Evolutionary conservation across 1,139 yeast genomes (phyloP).

Genomic region (Hyphopichia wangnamkhiaoensis): DNA sequence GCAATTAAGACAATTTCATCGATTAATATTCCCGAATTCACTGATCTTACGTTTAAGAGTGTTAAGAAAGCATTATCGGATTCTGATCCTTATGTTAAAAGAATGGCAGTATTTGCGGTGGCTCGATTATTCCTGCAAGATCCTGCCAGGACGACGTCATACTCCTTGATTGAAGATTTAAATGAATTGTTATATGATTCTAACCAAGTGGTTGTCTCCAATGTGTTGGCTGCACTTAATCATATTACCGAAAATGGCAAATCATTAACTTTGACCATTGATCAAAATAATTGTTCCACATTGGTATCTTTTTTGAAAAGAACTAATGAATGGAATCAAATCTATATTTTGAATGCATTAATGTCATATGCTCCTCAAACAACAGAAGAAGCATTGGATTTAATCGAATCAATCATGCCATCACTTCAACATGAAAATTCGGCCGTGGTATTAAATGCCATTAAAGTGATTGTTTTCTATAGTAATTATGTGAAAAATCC

Average conservation of each 20-base stretch:
- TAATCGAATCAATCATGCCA: slow-evolving; percentile 72
- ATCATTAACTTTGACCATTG: slow-evolving; percentile 54
- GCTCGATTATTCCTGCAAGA: slow-evolving; percentile 68
- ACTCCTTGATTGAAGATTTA: slow-evolving; percentile 52
- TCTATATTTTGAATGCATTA: slow-evolving; percentile 66
- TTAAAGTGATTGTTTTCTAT: slow-evolving; percentile 70
- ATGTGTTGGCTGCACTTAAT: slow-evolving; percentile 69
- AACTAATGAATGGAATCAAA: slow-evolving; percentile 82
- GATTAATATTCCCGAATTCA: slow-evolving; percentile 55
- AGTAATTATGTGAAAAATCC: slow-evolving; percentile 62
- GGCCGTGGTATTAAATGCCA: slow-evolving; percentile 76
- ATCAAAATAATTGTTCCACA: slow-evolving; percentile 54
- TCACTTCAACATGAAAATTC: slow-evolving; percentile 80
- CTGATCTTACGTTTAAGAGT: slow-evolving; percentile 30
- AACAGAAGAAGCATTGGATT: slow-evolving; percentile 60
- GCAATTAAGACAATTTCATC: slow-evolving; percentile 68
- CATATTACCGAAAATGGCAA: slow-evolving; percentile 63
- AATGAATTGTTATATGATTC: slow-evolving; percentile 60
- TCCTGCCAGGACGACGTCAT: slow-evolving; percentile 44
- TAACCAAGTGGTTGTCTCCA: slow-evolving; percentile 65
- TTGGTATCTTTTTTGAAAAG: slow-evolving; percentile 51
- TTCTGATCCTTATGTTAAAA: slow-evolving; percentile 61
- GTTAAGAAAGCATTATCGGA: slow-evolving; percentile 45
- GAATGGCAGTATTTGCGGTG: slow-evolving; percentile 69
- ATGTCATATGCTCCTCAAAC: slow-evolving; percentile 72